Evolutionary conservation across 1,284 basidiomycete species (phyloP).

Genomic region (Leccinum insolens): DNA sequence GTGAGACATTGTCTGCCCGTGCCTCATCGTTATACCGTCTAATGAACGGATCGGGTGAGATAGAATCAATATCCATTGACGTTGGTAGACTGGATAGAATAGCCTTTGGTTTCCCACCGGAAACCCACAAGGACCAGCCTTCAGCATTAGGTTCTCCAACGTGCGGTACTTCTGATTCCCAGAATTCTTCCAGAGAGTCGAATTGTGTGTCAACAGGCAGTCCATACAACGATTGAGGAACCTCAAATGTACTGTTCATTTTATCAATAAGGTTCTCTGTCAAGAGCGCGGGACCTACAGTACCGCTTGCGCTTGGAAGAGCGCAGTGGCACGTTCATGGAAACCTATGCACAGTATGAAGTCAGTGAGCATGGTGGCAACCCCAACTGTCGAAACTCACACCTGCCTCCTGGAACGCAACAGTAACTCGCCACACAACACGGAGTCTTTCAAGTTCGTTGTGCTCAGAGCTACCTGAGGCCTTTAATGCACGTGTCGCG

Average conservation of each 20-base stretch:
- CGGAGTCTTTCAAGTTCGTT: slow-evolving; percentile 62
- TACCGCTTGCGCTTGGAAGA: slow-evolving; percentile 80
- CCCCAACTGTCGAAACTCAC: slow-evolving; percentile 27
- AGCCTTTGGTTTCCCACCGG: slow-evolving; percentile 40
- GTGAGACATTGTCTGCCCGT: slow-evolving; percentile 44
- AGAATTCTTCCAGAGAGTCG: slow-evolving; percentile 69
- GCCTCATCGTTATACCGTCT: slow-evolving; percentile 72
- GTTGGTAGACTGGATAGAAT: slow-evolving; percentile 12
- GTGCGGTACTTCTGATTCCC: slow-evolving; percentile 73
- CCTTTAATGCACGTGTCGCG: slow-evolving; percentile 44
- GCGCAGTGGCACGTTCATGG: slow-evolving; percentile 65
- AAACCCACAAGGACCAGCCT: slow-evolving; percentile 67
- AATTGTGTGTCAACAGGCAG: slow-evolving; percentile 51
- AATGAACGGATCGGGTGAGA: slow-evolving; percentile 60
- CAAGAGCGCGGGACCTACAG: slow-evolving; percentile 49
- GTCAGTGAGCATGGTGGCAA: slow-evolving; percentile 16
- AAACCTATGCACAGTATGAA: slow-evolving; percentile 44
- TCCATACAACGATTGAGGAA: slow-evolving; percentile 45
- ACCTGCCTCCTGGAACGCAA: slow-evolving; percentile 80
- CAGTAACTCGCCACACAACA: slow-evolving; percentile 69
- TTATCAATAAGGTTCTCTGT: slow-evolving; percentile 8
- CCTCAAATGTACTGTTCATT: slow-evolving; percentile 52
- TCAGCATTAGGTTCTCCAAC: slow-evolving; percentile 60
- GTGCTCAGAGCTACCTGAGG: slow-evolving; percentile 40
- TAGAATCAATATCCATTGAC: slow-evolving; percentile 24